Base-by-base conservation (phyloP, 768 basidiomycete genomes). In the Austroboletus eburneus region DNA sequence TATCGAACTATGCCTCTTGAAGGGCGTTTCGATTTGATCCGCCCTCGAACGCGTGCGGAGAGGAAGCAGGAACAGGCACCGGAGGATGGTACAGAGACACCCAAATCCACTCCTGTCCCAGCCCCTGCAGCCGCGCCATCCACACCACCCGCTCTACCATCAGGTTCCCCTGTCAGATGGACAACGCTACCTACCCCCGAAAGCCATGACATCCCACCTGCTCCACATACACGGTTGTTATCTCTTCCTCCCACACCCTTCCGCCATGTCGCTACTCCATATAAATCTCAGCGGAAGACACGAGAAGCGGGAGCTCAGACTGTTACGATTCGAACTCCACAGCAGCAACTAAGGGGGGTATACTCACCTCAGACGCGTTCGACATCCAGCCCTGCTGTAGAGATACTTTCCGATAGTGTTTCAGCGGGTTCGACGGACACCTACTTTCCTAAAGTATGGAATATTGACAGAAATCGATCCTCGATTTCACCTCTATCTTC, bases 381-480 rank as follows among this genome's bases (percentile, higher is more conserved):
- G 30, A 60, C 76, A n/a, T 92, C 91, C 89, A 87, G 91, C 66
- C 81, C 90, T 9, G 80, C 85, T 16, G 50, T 83, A 16, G 85
- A 89, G 51, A 86, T 89, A 1, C 92, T 92, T 4, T 89, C 91
- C 4, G 81, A 73, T 32, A 67, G 74, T 17, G 81, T 82, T 17
- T 63, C 77, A 48, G 55, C 66, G 0, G 78, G 73, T 57, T 84
- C 85, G n/a, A 62, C 77, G 25, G 78, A 85, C 50, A 84, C 85
- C 0, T 86, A 88, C 64, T 95, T 87, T 63, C 75, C 82, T 29
- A 91, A 94, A 61, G 75, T 81, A 23, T 97, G 94, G 95, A 93
- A 97, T 60, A 71, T 78, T 49, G 70, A 79, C 41, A 44, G 32
- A 22, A 48, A 46, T 20, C 54, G 64, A 27, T 66, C 73, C 9